Conservation (phyloP, 768 basidiomycete genomes). For the Pisolithus tinctorius region DNA sequence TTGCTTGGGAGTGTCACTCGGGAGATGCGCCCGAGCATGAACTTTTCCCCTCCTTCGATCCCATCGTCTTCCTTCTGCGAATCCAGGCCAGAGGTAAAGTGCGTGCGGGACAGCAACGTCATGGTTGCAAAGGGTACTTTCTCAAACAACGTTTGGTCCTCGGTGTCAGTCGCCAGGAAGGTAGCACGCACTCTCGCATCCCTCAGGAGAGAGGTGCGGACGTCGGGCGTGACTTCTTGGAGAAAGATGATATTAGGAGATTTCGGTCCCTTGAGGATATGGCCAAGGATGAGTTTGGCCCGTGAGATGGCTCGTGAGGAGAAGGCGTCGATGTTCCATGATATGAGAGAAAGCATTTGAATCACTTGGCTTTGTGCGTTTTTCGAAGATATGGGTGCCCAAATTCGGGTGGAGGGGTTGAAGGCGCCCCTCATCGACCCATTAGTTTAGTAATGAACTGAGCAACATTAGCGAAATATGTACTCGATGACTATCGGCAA, state of each 20-base stretch:
- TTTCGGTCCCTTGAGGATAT: slow-evolving; percentile 27
- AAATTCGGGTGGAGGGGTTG: slow-evolving; percentile 16
- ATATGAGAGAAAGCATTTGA: slow-evolving; percentile 26
- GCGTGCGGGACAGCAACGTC: slow-evolving; percentile 27
- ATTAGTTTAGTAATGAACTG: too few species aligned
- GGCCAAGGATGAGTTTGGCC: slow-evolving; percentile 27
- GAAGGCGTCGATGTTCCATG: slow-evolving; percentile 34
- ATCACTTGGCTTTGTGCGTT: slow-evolving; percentile 12
- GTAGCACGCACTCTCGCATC: slow-evolving; percentile 26
- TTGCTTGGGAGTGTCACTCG: slow-evolving; percentile 30
- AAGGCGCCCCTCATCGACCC: slow-evolving; percentile 4
- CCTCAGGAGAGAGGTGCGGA: slow-evolving; percentile 27
- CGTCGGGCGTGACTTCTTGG: slow-evolving; percentile 32
- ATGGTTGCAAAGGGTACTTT: slow-evolving; percentile 21
- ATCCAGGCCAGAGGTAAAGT: neutral
- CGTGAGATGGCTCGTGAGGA: slow-evolving; percentile 25
- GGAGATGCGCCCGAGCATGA: neutral
- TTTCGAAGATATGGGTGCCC: slow-evolving; percentile 18
- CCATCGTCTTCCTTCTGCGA: neutral
- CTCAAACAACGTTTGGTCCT: slow-evolving; percentile 30
- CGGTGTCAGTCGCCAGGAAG: slow-evolving; percentile 32
- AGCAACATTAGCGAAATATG: too few species aligned
- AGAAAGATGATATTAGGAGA: slow-evolving; percentile 32
- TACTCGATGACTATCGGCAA: too few species aligned
- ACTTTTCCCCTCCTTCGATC: neutral